Evolutionary conservation across 2,329 filamentous ascomycete genomes (phyloP).

Genomic region (Aspergillus sp.): DNA sequence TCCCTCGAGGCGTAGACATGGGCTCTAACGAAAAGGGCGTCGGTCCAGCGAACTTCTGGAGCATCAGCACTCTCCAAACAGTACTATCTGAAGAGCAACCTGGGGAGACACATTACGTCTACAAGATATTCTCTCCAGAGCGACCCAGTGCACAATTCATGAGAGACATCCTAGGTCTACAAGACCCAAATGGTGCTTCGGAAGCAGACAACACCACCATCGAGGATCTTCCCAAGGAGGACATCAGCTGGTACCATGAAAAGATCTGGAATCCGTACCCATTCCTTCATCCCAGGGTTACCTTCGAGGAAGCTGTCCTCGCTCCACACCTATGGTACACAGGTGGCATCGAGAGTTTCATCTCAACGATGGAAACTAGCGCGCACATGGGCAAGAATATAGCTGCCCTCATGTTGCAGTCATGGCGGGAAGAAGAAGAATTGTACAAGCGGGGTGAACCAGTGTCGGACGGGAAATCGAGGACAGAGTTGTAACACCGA

Average conservation of each 20-base stretch:
- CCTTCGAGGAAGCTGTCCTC: slow-evolving; percentile 78
- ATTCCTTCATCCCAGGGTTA: slow-evolving; percentile 76
- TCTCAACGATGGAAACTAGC: slow-evolving; percentile 97
- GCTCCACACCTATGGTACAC: slow-evolving; percentile 57
- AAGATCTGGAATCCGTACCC: slow-evolving; percentile 85
- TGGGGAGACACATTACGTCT: slow-evolving; percentile 53
- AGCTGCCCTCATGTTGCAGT: slow-evolving; percentile 56
- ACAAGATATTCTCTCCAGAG: slow-evolving; percentile 65
- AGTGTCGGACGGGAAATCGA: slow-evolving; percentile 7
- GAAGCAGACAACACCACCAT: slow-evolving; percentile 26
- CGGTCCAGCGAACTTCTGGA: slow-evolving; percentile 79
- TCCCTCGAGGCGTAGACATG: slow-evolving; percentile 55
- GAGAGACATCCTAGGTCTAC: slow-evolving; percentile 48
- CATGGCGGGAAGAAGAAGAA: slow-evolving; percentile 40
- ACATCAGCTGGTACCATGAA: slow-evolving; percentile 74
- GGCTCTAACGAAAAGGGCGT: slow-evolving; percentile 52
- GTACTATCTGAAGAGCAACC: slow-evolving; percentile 39
- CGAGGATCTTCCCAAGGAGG: slow-evolving; percentile 35
- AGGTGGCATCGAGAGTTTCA: slow-evolving; percentile 80
- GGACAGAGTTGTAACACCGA: slow-evolving; percentile 11
- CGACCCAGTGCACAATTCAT: slow-evolving; percentile 51
- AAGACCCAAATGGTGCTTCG: slow-evolving; percentile 18
- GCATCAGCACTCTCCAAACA: slow-evolving; percentile 70
- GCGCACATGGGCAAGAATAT: slow-evolving; percentile 76
- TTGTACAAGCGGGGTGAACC: not conserved